phyloP scores from a whole-genome alignment of 331 rosid species.

The Quercus tomentella region DNA sequence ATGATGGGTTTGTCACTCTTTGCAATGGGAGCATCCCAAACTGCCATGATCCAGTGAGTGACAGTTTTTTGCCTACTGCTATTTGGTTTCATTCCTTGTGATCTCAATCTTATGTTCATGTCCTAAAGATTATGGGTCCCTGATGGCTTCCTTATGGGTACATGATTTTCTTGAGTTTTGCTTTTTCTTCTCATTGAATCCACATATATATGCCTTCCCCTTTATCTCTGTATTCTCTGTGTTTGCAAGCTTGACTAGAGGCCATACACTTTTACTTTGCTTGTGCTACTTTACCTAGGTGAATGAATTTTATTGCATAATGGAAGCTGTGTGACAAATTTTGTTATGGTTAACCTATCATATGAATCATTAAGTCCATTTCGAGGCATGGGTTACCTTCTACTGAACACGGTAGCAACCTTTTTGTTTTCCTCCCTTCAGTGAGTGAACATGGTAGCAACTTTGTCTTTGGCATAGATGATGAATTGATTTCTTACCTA shows the following conservation, averaged over 20 bases:
- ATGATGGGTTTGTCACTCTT: slow-evolving; percentile 40
- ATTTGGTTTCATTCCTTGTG: slow-evolving; percentile 79
- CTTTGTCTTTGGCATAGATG: no score
- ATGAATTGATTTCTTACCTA: no score
- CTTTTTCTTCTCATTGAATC: background rate
- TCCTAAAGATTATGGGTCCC: slow-evolving; percentile 50
- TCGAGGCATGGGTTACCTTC: background rate
- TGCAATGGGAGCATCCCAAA: slow-evolving; percentile 42
- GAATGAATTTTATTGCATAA: background rate
- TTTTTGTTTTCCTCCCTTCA: no score
- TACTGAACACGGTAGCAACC: no score
- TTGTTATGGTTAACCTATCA: no score
- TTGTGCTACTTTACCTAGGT: background rate
- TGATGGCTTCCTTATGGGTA: slow-evolving; percentile 81
- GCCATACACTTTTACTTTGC: background rate
- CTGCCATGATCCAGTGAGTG: slow-evolving; percentile 51
- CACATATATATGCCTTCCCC: background rate
- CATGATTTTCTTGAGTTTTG: slow-evolving; percentile 13
- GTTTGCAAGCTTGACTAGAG: background rate
- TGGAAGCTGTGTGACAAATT: no score
- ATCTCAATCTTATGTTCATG: slow-evolving; percentile 75
- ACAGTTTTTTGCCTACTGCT: slow-evolving; percentile 59
- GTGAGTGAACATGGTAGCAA: no score
- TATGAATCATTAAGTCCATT: no score
- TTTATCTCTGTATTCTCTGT: background rate